Base-by-base conservation (phyloP, 2,329 filamentous ascomycete species). In the Diaporthe sp. region DNA sequence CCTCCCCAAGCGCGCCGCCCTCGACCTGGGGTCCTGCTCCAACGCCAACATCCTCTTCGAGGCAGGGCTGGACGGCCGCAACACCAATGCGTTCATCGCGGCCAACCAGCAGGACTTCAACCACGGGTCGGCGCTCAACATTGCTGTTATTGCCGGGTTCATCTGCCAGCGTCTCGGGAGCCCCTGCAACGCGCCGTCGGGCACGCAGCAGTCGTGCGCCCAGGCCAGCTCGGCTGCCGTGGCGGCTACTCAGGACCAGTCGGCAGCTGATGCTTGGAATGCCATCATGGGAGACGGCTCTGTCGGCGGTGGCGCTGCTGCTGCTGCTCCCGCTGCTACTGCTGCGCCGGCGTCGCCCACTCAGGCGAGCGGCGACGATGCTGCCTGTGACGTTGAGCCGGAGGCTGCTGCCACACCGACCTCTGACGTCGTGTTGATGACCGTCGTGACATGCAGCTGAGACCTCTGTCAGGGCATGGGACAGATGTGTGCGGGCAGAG, bases 41-140 rank as follows among this genome's bases (percentile, higher is more conserved):
- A 78, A 85, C 77, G 84, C 86, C 6, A 82, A 83, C 67, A 85
- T 89, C 76, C 78, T 83, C 25, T 88, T 88, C 79, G 83, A 83
- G 70, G 75, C 79, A 13, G 85, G 85, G 3, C 84, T 87, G 60
- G 86, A 88, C 78, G 86, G 86, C 67, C 86, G 87, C 76, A 83
- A 82, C 49, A 82, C 85, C 42, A 79, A 82, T 37, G 83, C 85
- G 19, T 88, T 88, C 77, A 82, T 85, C 78, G 83, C 87, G 51
- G 80, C 80, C 13, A 84, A 88, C 80, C 79, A 84, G 75, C 78
- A 77, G 42, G 82, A 83, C 77, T 89, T 86, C 81, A 84, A 83
- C 79, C 87, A 88, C 79, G 86, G 87, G 72, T 86, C 85, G 8
- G 86, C 86, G 10, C 80, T 85, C 55, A 85, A 85, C 79, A 88